Evolutionary conservation across 73 alveolate genomes (phyloP).

Genomic region (Paramecium pentaurelia): DNA sequence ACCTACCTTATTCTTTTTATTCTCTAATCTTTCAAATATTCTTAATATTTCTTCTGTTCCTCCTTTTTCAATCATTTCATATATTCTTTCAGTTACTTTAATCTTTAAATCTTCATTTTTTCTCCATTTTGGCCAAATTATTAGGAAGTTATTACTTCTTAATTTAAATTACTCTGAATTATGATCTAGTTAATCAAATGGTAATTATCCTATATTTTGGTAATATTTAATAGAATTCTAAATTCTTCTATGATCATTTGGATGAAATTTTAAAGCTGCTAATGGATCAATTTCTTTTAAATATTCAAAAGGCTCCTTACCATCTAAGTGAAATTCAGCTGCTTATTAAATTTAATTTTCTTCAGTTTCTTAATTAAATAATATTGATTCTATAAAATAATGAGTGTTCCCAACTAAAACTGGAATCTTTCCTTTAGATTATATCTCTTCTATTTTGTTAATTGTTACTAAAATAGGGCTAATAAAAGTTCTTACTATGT

Average conservation of each 20-base stretch:
- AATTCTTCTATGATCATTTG: slow-evolving; percentile 74
- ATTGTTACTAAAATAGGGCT: neutral
- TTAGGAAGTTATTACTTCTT: slow-evolving; percentile 63
- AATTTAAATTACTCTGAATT: slow-evolving; percentile 43
- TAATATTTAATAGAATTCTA: slow-evolving; percentile 64
- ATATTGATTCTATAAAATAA: slow-evolving; percentile 74
- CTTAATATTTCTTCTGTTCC: slow-evolving; percentile 69
- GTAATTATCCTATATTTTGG: slow-evolving; percentile 44
- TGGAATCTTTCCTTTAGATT: slow-evolving; percentile 55
- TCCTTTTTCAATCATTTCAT: slow-evolving; percentile 73
- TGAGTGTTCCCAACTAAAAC: slow-evolving; percentile 82
- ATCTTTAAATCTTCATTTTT: slow-evolving; percentile 56
- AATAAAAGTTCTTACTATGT: neutral
- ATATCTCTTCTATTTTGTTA: slow-evolving; percentile 44
- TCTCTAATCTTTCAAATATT: slow-evolving; percentile 34
- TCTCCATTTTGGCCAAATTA: slow-evolving; percentile 73
- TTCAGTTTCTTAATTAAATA: slow-evolving; percentile 61
- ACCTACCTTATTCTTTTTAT: slow-evolving; percentile 33
- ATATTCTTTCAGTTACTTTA: slow-evolving; percentile 65
- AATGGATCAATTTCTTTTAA: slow-evolving; percentile 67
- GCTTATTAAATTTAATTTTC: neutral
- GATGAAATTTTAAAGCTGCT: slow-evolving; percentile 59
- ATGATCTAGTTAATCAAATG: slow-evolving; percentile 31
- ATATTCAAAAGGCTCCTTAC: slow-evolving; percentile 31
- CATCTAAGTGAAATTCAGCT: slow-evolving; percentile 29